Percentiles rank a stretch among this genome's conserved stretches.
These are phyloP conservation scores for Plasmopara viticola DNA, from an alignment of 352 stramenopile genomes.

Conservation along the genomic window DNA sequence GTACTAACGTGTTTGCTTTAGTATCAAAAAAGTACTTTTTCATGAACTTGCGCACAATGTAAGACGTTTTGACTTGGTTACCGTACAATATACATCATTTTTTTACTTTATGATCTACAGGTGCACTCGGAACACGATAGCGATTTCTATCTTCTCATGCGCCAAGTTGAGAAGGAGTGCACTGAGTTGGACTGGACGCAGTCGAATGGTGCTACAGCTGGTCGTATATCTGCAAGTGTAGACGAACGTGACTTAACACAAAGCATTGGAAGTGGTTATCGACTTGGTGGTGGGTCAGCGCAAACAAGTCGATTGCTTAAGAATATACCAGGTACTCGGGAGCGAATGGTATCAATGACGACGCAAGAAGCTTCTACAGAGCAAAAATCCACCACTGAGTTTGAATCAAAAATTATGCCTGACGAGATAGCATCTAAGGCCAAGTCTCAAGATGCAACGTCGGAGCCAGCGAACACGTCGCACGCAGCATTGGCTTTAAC, in stretches of 20 bases:
- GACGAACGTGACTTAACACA: constrained; percentile 7
- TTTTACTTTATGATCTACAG: constrained; percentile 14
- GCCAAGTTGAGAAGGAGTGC: constrained; percentile 66
- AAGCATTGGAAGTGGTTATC: constrained; percentile 15
- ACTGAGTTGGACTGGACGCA: constrained; percentile 67
- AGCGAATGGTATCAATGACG: neutral
- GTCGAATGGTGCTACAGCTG: constrained; percentile 30
- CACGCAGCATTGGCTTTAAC: neutral
- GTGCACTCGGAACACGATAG: constrained; percentile 71
- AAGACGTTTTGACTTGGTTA: constrained; percentile 4
- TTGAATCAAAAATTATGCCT: neutral
- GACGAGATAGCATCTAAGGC: constrained; percentile 16
- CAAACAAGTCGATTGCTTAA: constrained; percentile 27
- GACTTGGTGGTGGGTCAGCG: constrained; percentile 33
- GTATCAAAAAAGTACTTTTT: constrained; percentile 91
- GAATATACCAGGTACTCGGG: neutral
- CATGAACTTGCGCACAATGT: constrained; percentile 94
- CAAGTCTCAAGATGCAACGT: neutral
- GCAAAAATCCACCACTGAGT: neutral
- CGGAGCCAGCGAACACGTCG: neutral
- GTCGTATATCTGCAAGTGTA: constrained; percentile 19
- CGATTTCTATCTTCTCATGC: constrained; percentile 82
- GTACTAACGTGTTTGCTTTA: constrained; percentile 15
- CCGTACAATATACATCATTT: neutral
- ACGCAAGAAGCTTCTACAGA: neutral